Evolutionary conservation across 805 yeast genomes (phyloP).

Genomic region (Monosporozyma siamensis): DNA sequence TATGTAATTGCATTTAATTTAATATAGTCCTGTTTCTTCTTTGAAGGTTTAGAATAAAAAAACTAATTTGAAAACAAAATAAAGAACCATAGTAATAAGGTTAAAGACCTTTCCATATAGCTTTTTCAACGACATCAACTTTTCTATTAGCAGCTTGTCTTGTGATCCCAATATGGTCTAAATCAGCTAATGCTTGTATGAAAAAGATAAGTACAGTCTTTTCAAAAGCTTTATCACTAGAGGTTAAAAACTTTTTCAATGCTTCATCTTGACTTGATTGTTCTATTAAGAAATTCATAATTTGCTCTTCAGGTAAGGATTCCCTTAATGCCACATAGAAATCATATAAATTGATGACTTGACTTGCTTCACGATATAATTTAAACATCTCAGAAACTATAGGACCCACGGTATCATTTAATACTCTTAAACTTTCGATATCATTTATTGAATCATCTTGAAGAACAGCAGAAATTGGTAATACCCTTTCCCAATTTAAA

Average conservation of each 20-base stretch:
- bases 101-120: slow-evolving; percentile 29
- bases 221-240: slow-evolving; percentile 42
- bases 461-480: slow-evolving; percentile 11
- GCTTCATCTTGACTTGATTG: slow-evolving; percentile 22
- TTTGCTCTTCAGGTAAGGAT: slow-evolving; percentile 31
- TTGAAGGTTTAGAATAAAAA: neutral
- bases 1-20: too few species aligned
- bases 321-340: slow-evolving; percentile 54
- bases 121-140: slow-evolving; percentile 25
- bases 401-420: slow-evolving; percentile 40
- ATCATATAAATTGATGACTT: slow-evolving; percentile 57
- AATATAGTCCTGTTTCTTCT: neutral
- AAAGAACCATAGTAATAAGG: too few species aligned
- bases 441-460: slow-evolving; percentile 8
- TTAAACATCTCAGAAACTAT: slow-evolving; percentile 49
- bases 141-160: slow-evolving; percentile 41
- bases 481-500: slow-evolving; percentile 24
- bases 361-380: slow-evolving; percentile 71
- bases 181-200: slow-evolving; percentile 61
- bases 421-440: slow-evolving; percentile 13
- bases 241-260: slow-evolving; percentile 18
- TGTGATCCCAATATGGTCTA: slow-evolving; percentile 59
- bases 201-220: slow-evolving; percentile 61
- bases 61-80: too few species aligned
- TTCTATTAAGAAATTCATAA: slow-evolving; percentile 19